Conservation (phyloP, 2,329 filamentous ascomycete species). For the Pseudogymnoascus sp. region DNA sequence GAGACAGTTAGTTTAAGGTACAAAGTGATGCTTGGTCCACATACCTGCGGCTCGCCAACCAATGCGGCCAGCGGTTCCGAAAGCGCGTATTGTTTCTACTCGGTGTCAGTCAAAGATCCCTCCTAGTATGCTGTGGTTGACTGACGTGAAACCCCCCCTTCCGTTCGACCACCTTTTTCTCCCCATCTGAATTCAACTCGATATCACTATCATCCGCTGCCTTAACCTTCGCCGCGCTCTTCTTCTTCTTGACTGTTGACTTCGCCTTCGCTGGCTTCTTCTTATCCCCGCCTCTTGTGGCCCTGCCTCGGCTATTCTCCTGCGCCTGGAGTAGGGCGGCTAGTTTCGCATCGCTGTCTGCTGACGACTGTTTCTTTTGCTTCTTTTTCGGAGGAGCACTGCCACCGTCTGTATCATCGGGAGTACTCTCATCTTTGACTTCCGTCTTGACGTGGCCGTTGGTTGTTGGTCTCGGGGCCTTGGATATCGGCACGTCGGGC, state of each 20-base stretch:
- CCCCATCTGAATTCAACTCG: conserved; percentile 53
- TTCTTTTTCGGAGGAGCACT: conserved; percentile 55
- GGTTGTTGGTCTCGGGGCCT: conserved; percentile 13
- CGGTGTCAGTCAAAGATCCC: conserved; percentile 1
- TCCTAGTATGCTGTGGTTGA: conserved; percentile 22
- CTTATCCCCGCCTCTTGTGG: conserved; percentile 66
- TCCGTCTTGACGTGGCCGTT: conserved; percentile 20
- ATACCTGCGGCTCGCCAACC: conserved; percentile 60
- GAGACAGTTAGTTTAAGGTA: neutral
- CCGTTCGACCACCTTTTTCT: conserved; percentile 60
- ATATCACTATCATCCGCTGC: conserved; percentile 75
- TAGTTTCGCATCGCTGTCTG: conserved; percentile 77
- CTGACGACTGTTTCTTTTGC: conserved; percentile 45
- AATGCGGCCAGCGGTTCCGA: conserved; percentile 63
- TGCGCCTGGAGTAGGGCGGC: conserved; percentile 87
- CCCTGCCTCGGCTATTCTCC: conserved; percentile 66
- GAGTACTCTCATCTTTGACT: conserved; percentile 18
- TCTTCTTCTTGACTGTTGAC: conserved; percentile 61
- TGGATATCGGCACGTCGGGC: conserved; percentile 4
- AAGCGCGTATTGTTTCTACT: conserved; percentile 64
- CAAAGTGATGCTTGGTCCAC: conserved; percentile 22
- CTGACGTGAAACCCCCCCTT: conserved; percentile 85
- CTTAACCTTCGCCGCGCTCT: conserved; percentile 68
- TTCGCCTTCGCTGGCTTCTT: conserved; percentile 53
- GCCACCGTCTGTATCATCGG: conserved; percentile 17